Percentiles rank a stretch among this genome's conserved stretches.
Conservation (phyloP, 1,139 yeast genomes). For the Candida pseudoviswanathii region DNA sequence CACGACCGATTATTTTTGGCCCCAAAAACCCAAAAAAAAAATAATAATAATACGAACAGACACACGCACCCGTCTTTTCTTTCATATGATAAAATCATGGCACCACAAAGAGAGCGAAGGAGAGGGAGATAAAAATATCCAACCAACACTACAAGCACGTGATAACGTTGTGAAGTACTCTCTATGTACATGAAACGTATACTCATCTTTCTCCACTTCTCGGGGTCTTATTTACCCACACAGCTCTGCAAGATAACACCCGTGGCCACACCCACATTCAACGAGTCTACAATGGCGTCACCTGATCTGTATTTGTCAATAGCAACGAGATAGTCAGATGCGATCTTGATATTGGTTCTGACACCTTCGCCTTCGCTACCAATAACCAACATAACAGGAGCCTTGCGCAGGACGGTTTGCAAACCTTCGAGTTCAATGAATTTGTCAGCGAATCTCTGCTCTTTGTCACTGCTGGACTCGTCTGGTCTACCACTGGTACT, state of each 20-base stretch:
- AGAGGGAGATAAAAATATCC: background rate
- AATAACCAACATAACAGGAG: constrained; percentile 71
- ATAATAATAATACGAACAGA: background rate
- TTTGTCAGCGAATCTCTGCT: constrained; percentile 28
- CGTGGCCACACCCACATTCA: constrained; percentile 89
- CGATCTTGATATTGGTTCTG: constrained; percentile 60
- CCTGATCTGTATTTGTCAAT: constrained; percentile 39
- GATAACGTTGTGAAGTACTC: background rate
- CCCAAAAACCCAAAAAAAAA: background rate
- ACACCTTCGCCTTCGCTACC: constrained; percentile 90
- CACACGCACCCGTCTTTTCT: background rate
- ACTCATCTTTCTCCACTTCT: background rate
- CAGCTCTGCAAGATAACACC: constrained; percentile 53
- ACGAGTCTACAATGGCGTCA: constrained; percentile 64
- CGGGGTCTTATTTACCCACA: background rate
- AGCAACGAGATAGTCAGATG: constrained; percentile 67
- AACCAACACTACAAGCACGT: background rate
- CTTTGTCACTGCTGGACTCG: constrained; percentile 22
- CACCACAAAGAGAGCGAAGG: background rate
- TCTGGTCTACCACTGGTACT: constrained; percentile 54
- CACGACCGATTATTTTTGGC: background rate
- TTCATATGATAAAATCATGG: background rate
- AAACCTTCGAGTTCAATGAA: constrained; percentile 47
- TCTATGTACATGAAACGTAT: background rate
- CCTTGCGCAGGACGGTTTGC: constrained; percentile 37